phyloP scores from a whole-genome alignment of 768 basidiomycete species.

The Cyathus striatus region DNA sequence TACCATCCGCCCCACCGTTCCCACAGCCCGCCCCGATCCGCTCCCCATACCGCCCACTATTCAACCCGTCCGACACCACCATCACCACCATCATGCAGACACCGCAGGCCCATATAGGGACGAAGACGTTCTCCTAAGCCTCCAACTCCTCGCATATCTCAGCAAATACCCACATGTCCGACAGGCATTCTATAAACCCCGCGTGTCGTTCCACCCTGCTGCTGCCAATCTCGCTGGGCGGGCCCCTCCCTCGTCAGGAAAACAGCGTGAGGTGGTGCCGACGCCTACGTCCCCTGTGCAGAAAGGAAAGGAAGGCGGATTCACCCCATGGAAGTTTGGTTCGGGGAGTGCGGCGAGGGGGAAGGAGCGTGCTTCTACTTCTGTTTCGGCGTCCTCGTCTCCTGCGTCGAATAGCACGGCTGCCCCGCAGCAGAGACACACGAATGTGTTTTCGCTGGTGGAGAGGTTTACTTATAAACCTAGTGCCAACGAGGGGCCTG shows the following conservation, averaged over 20 bases:
- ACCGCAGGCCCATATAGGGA: constrained; percentile 77
- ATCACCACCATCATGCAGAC: constrained; percentile 24
- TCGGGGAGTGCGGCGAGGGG: constrained; percentile 2
- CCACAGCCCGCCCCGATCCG: constrained; percentile 4
- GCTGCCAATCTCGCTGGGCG: constrained; percentile 31
- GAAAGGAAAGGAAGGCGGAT: constrained; percentile 18
- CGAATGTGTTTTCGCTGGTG: constrained; percentile 94
- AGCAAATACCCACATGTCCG: constrained; percentile 98
- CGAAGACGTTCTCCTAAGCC: constrained; percentile 85
- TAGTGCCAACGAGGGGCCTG: constrained; percentile 71
- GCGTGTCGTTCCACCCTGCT: constrained; percentile 79
- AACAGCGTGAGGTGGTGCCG: constrained; percentile 12
- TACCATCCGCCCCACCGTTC: constrained; percentile 14
- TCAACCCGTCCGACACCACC: constrained; percentile 23
- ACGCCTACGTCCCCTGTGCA: constrained; percentile 12
- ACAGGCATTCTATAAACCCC: constrained; percentile 89
- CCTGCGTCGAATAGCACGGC: neutral
- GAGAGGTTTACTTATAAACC: constrained; percentile 96
- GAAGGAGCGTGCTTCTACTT: constrained; percentile 11
- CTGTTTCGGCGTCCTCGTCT: constrained; percentile 6
- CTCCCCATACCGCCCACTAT: neutral
- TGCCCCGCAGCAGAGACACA: constrained; percentile 38
- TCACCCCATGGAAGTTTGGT: neutral
- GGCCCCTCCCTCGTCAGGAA: constrained; percentile 6
- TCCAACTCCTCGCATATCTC: constrained; percentile 93